These are phyloP conservation scores for Tricholoma terreum DNA, from an alignment of 768 basidiomycete genomes.

Conservation along the genomic window DNA sequence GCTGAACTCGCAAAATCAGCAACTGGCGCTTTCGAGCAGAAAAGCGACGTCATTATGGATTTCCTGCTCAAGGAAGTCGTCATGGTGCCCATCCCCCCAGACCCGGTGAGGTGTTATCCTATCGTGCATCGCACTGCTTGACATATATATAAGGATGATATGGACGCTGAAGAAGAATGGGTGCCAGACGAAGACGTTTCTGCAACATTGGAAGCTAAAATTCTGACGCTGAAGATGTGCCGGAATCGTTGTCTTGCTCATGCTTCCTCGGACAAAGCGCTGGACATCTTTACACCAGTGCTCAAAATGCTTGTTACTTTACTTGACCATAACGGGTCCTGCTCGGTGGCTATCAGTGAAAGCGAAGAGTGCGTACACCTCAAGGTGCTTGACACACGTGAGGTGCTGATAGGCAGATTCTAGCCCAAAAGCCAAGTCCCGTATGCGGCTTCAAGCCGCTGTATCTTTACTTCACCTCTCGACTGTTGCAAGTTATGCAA, in stretches of 20 bases:
- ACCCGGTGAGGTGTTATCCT: constrained; percentile 38
- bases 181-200: constrained; percentile 61
- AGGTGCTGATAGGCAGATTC: constrained; percentile 3
- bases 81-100: constrained; percentile 48
- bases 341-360: constrained; percentile 34
- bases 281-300: constrained; percentile 71
- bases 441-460: constrained; percentile 82
- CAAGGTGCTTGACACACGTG: not conserved
- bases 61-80: constrained; percentile 71
- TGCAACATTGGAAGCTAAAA: constrained; percentile 59
- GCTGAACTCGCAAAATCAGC: constrained; percentile 68
- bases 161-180: constrained; percentile 75
- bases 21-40: constrained; percentile 73
- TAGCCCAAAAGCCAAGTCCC: constrained; percentile 63
- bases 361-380: constrained; percentile 43
- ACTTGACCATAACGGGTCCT: constrained; percentile 66
- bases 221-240: constrained; percentile 77
- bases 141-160: constrained; percentile 43
- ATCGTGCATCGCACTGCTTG: not conserved
- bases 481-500: constrained; percentile 53
- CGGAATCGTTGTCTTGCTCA: constrained; percentile 78
- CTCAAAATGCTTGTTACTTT: constrained; percentile 72
- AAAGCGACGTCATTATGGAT: constrained; percentile 69
- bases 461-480: constrained; percentile 77
- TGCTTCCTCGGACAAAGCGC: constrained; percentile 51